phyloP scores from a whole-genome alignment of 306 rosid species.

The Cicer bijugum region DNA sequence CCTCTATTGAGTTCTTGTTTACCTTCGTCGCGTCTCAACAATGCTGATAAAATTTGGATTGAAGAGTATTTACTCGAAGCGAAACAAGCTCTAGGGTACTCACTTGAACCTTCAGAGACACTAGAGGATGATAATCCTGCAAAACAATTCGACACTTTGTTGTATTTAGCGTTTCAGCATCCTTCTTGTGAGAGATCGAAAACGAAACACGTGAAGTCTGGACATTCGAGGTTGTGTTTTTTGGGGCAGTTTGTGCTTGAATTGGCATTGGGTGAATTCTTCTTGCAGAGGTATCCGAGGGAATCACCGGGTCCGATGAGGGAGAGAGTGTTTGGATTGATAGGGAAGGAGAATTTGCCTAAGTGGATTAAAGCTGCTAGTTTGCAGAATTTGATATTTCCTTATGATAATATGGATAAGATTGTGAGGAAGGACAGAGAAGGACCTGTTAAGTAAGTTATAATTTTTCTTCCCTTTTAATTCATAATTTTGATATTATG shows the following conservation, averaged over 20 bases:
- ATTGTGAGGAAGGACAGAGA: slow-evolving; percentile 80
- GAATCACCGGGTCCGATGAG: slow-evolving; percentile 98
- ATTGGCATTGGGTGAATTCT: slow-evolving; percentile 74
- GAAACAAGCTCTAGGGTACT: slow-evolving; percentile 92
- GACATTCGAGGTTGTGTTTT: slow-evolving; percentile 81
- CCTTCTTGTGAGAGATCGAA: slow-evolving; percentile 83
- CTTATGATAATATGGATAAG: slow-evolving; percentile 81
- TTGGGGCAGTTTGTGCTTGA: slow-evolving; percentile 92
- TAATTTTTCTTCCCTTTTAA: slow-evolving; percentile 21
- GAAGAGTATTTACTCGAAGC: slow-evolving; percentile 93
- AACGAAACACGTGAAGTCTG: slow-evolving; percentile 74
- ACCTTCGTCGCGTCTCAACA: slow-evolving; percentile 81
- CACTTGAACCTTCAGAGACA: slow-evolving; percentile 76
- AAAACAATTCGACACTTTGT: slow-evolving; percentile 76
- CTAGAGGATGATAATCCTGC: slow-evolving; percentile 87
- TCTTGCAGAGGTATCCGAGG: slow-evolving; percentile 93
- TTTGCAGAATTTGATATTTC: slow-evolving; percentile 89
- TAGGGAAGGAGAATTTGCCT: slow-evolving; percentile 83
- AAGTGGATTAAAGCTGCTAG: slow-evolving; percentile 91
- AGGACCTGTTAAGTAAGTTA: slow-evolving; percentile 83
- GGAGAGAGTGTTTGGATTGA: slow-evolving; percentile 85
- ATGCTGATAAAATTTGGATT: slow-evolving; percentile 82
- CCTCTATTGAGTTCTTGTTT: slow-evolving; percentile 87
- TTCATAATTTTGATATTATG: slow-evolving; percentile 16
- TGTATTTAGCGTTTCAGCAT: slow-evolving; percentile 97